phyloP scores from a whole-genome alignment of 257 asterid species.

The Oldenlandia corymbosa region DNA sequence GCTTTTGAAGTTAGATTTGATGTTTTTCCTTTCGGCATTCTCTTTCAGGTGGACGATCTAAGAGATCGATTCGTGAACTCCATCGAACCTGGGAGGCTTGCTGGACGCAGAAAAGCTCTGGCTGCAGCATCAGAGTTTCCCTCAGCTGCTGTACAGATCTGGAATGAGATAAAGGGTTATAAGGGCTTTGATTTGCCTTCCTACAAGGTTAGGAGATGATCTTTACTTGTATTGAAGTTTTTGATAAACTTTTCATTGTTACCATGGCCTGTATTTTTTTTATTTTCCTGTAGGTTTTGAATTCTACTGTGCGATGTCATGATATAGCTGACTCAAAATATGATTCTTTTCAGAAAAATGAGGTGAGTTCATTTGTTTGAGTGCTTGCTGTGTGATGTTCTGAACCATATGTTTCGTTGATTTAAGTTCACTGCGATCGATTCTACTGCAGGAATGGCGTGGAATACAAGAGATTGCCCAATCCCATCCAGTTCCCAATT shows the following conservation, averaged over 20 bases:
- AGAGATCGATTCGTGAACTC: slow-evolving; percentile 73
- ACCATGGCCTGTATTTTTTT: slow-evolving; percentile 9
- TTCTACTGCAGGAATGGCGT: slow-evolving; percentile 60
- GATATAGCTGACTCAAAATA: slow-evolving; percentile 83
- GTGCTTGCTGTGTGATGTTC: not conserved
- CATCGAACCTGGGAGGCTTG: slow-evolving; percentile 89
- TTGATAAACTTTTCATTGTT: not conserved
- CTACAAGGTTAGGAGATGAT: slow-evolving; percentile 56
- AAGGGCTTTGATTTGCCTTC: slow-evolving; percentile 91
- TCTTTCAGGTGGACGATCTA: slow-evolving; percentile 56
- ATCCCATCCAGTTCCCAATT: slow-evolving; percentile 62
- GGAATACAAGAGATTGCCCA: slow-evolving; percentile 56
- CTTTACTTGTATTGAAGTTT: not conserved
- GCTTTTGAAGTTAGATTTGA: not conserved
- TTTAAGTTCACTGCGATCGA: not conserved
- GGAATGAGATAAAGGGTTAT: slow-evolving; percentile 84
- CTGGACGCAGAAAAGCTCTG: slow-evolving; percentile 84
- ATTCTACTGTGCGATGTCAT: slow-evolving; percentile 96
- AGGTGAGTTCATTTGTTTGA: slow-evolving; percentile 37
- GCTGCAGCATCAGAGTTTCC: slow-evolving; percentile 95
- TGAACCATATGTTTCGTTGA: not conserved
- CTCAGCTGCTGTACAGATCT: slow-evolving; percentile 69
- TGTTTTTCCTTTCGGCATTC: slow-evolving; percentile 10
- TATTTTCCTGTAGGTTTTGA: slow-evolving; percentile 69
- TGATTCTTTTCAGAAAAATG: slow-evolving; percentile 57